A percentile compares a stretch with the other conserved stretches of the same genome.
phyloP scores from a whole-genome alignment of 176 grass and related monocot genomes.

The Metroxylon sagu region DNA sequence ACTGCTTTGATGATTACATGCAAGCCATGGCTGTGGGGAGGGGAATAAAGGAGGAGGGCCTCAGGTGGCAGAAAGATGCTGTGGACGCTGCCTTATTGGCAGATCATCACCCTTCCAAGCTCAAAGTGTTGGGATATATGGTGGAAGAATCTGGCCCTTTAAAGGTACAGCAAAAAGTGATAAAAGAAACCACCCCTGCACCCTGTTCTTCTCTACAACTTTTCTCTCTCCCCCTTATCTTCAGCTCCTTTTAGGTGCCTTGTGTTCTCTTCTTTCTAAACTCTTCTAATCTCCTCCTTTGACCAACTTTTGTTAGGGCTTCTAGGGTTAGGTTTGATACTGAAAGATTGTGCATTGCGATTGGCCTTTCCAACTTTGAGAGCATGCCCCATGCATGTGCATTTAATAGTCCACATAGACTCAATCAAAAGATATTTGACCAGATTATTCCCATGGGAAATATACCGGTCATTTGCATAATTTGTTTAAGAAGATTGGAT shows the following conservation, averaged over 20 bases:
- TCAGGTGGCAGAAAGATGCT: conserved; percentile 57
- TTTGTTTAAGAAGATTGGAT: too few species aligned
- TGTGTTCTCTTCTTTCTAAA: conserved; percentile 30
- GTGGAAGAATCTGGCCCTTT: conserved; percentile 66
- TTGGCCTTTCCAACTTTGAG: too few species aligned
- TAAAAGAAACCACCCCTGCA: background rate
- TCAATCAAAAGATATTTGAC: too few species aligned
- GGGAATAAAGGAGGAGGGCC: conserved; percentile 59
- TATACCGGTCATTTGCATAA: too few species aligned
- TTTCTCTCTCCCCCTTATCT: background rate
- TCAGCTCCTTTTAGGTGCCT: background rate
- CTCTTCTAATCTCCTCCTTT: conserved; percentile 1
- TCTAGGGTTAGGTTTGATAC: too few species aligned
- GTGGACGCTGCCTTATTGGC: conserved; percentile 4
- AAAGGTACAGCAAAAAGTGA: conserved; percentile 55
- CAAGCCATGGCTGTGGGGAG: conserved; percentile 48
- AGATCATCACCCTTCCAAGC: conserved; percentile 31
- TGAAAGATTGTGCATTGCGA: too few species aligned
- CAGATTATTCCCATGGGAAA: too few species aligned
- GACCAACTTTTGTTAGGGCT: too few species aligned
- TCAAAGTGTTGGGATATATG: conserved; percentile 44
- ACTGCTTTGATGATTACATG: conserved; percentile 76
- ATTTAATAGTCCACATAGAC: too few species aligned
- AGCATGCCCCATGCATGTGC: too few species aligned
- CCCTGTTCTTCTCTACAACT: background rate